Evolutionary conservation across 257 asterid species (phyloP).

Genomic region (Coffea eugenioides): DNA sequence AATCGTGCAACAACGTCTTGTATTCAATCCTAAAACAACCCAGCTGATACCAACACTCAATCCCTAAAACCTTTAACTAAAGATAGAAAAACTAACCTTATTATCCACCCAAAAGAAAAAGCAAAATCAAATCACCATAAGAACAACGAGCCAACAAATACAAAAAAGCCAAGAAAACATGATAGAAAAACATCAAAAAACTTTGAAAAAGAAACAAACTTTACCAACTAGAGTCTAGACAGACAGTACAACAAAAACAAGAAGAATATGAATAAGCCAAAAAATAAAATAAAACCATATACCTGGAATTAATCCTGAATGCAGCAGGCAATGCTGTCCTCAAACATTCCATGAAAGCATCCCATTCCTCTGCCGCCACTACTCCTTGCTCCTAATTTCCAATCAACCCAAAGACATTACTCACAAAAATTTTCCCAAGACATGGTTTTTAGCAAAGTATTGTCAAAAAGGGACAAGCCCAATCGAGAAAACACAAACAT

Average conservation of each 20-base stretch:
- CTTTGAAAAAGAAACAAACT: neutral
- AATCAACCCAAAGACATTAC: neutral
- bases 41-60: neutral
- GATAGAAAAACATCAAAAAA: neutral
- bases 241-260: neutral
- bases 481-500: neutral
- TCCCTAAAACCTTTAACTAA: neutral
- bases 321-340: constrained; percentile 86
- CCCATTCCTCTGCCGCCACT: constrained; percentile 82
- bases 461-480: neutral
- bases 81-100: neutral
- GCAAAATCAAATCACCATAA: neutral
- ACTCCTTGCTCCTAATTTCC: constrained; percentile 66
- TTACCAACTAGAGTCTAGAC: neutral
- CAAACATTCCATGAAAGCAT: constrained; percentile 55
- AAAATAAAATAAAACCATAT: neutral
- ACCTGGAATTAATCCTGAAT: constrained; percentile 94
- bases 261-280: neutral
- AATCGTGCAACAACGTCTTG: neutral
- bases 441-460: too few species aligned
- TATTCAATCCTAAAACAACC: neutral
- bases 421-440: neutral
- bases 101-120: neutral
- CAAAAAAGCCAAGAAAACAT: neutral
- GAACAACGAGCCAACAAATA: neutral